Base-by-base conservation (phyloP, 495 filamentous ascomycete genomes). In the Aspergillus mulundensis region DNA sequence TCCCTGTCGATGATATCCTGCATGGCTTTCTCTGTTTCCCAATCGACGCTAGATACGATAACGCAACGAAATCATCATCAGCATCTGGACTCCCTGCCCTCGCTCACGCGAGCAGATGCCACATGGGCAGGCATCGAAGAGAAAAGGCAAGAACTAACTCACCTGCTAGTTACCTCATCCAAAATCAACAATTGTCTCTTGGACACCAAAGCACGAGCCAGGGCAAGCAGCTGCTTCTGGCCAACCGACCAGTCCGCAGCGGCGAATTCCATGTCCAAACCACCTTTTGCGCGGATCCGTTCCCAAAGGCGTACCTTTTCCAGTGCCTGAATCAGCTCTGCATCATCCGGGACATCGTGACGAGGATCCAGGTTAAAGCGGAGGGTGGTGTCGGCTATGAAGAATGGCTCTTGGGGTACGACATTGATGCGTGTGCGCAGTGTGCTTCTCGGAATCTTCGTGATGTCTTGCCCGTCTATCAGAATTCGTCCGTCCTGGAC, bases 321-420 rank as follows among this genome's bases (percentile, higher is more conserved):
- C 2, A 14, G 32, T 2, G 32, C 32, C 2, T 14, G 7, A 10
- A 36, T 14, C 2, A 36, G 7, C 7, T 36, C 32, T 36, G 32
- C 32, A 36, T 14, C 28, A 4, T 10, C 28, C 4, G 28, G 10
- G 34, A 53, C 50, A 1, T 25, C 12, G 24, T 16, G 12, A 32
- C 15, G 45, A 7, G 16, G 15, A 16, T 18, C 39, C n/a, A 53
- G 20, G 23, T 43, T 53, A 15, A 43, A 38, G 34, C 50, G 50
- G 7, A 44, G 12, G 23, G 18, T 53, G 11, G 24, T 48, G 14
- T 20, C 11, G 23, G 15, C 23, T 23, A 80, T 2, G 14, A 66
- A 48, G 43, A 64, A 61, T 23, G 78, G 69, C 18, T 81, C 68
- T 32, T 85, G 79, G 10, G 81, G 75, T 8, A 81, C 58, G 21